Percentiles rank a stretch among this genome's conserved stretches.
Evolutionary conservation across 202 grass and related monocot genomes (phyloP).

Genomic region (Hordeum pubiflorum): DNA sequence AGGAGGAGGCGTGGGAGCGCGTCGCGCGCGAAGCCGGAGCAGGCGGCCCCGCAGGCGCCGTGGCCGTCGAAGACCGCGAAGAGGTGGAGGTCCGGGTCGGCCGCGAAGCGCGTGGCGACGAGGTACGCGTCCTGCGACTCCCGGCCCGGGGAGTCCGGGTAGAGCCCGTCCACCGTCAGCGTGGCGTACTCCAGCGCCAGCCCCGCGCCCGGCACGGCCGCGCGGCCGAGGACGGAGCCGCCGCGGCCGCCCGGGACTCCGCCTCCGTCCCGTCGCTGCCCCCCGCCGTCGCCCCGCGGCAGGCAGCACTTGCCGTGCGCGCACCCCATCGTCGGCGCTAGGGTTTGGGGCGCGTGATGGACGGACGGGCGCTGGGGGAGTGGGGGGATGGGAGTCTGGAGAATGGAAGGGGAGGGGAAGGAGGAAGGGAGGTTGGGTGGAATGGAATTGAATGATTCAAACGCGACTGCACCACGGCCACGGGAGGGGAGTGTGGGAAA

Average conservation of each 20-base stretch:
- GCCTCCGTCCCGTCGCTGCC: background rate
- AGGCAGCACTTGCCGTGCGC: constrained; percentile 74
- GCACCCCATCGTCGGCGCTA: constrained; percentile 54
- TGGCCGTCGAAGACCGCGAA: constrained; percentile 93
- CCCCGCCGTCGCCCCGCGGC: background rate
- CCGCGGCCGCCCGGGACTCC: constrained; percentile 15
- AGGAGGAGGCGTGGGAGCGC: constrained; percentile 45
- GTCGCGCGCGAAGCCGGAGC: constrained; percentile 62
- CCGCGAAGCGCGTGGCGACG: constrained; percentile 48
- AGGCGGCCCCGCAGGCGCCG: constrained; percentile 46
- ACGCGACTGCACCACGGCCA: background rate
- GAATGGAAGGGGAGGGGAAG: background rate
- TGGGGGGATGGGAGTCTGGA: background rate
- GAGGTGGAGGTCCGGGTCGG: constrained; percentile 71
- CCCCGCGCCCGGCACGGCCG: constrained; percentile 39
- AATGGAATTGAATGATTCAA: constrained; percentile 29
- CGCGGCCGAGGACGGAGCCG: constrained; percentile 33
- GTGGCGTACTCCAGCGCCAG: constrained; percentile 55
- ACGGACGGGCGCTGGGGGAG: background rate
- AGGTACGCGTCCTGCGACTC: constrained; percentile 69
- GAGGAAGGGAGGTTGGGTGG: background rate
- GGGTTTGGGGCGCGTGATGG: constrained; percentile 13
- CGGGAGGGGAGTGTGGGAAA: background rate
- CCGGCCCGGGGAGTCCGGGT: constrained; percentile 48
- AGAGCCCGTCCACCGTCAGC: constrained; percentile 54